phyloP scores from a whole-genome alignment of 1,139 yeast species.

The Pichia sp. region DNA sequence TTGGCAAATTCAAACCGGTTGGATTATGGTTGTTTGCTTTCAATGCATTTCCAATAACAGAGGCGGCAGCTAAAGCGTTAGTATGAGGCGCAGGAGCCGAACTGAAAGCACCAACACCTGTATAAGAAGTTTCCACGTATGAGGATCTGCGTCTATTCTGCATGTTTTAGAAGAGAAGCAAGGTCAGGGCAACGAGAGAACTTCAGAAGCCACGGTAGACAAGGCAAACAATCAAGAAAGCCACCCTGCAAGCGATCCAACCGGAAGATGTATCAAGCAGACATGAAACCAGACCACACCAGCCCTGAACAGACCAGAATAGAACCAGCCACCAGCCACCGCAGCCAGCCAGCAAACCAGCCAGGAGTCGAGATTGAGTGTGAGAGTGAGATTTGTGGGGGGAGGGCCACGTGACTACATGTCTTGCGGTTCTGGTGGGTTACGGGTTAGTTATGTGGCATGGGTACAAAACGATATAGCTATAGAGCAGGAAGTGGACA shows the following conservation, averaged over 20 bases:
- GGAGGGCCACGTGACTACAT: no score
- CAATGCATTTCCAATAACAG: conserved; percentile 32
- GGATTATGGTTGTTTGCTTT: conserved; percentile 27
- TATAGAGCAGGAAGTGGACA: no score
- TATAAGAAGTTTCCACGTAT: conserved; percentile 21
- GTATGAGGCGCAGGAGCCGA: conserved; percentile 25
- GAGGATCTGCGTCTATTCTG: conserved; percentile 10
- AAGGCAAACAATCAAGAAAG: background rate
- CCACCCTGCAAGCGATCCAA: background rate
- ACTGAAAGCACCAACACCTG: conserved; percentile 25
- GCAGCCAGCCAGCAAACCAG: background rate
- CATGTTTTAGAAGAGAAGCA: conserved; percentile 2
- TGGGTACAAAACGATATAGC: no score
- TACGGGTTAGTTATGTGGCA: no score
- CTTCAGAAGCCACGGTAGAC: background rate
- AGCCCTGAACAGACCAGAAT: no score
- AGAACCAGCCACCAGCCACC: background rate
- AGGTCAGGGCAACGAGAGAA: background rate
- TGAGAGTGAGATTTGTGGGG: no score
- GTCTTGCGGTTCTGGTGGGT: no score
- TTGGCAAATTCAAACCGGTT: conserved; percentile 22
- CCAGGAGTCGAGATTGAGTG: no score
- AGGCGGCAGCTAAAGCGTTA: conserved; percentile 32
- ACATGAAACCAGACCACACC: no score
- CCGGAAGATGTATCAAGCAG: no score